Evolutionary conservation across 306 rosid genomes (phyloP), one percentile per base, ranked within the genome.

Genomic region (Biancaea sappan): DNA sequence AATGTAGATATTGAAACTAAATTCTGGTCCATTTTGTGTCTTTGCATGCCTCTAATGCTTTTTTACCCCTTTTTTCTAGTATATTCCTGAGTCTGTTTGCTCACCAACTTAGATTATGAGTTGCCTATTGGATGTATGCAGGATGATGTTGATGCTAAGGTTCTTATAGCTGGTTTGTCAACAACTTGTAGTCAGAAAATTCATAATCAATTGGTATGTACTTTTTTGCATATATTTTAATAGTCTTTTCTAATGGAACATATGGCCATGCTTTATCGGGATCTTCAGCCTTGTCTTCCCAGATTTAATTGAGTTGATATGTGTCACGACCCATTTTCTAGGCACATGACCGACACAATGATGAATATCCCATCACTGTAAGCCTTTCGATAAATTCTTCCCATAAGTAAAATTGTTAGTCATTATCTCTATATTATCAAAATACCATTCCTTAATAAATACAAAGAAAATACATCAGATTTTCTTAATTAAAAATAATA

Each of bases 171-270:
- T 73, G 99, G 94, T 78, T 84, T 90, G 71, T 91, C 98, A 73
- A 88, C 96, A 76, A 92, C 97, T 66, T 95, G 99, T 62, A 95
- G 98, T 88, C 99, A 95, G 82, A 95, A 95, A 82, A 87, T 95
- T 82, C 98, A 95, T 86, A 95, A 95, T 76, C 99, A 95, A 68
- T 78, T 95, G 98, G 99, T 95, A 87, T 22, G 77, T 41, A 1
- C 12, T 40, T 40, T 50, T 26, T 43, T 63, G 21, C 38, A 38
- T 76, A 37, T 16, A 25, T 18, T 52, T 79, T 43, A 8, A 21
- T 29, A 59, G 66, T 38, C 25, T 76, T 66, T 83, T 74, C 83
- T 35, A 21, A 56, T 73, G 51, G 34, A 76, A 34, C 37, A 32
- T 68, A 32, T 53, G 54, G 65, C 37, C 59, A 29, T 74, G 16